Base-by-base conservation (phyloP, 1,284 basidiomycete species). In the Dichomitus squalens region DNA sequence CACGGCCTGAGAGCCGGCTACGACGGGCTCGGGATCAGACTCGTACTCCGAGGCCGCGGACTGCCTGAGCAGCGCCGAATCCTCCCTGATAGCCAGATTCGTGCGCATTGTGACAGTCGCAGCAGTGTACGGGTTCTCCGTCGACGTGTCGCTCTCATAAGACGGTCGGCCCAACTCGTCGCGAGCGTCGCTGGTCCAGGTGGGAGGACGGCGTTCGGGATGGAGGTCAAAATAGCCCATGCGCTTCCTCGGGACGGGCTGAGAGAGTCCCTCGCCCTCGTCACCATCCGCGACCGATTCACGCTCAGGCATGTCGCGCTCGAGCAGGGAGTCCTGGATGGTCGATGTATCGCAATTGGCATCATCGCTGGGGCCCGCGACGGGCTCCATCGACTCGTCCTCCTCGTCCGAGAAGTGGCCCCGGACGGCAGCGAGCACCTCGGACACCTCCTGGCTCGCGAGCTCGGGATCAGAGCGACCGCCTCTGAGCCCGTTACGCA, bases 221-320 rank as follows among this genome's bases (percentile, higher is more conserved):
- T 91, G 88, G 14, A 89, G 65, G 66, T 90, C 88, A 68, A 90
- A 90, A 70, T 90, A 91, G 0, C 86, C 85, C 36, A 84, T 48
- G 16, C 85, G 76, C 39, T 58, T 68, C 64, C 55, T 66, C 14
- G 53, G 53, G 3, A 50, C 21, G 41, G 7, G 48, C 11, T 6
- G 44, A 65, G 60, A 65, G 59, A 62, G 18, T 16, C 72, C 67
- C 9, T 74, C 73, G n/a, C 71, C 72, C 27, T 72, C 69, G n/a
- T 75, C 75, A 21, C 72, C 66, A 23, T 71, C 58, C 34, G 55
- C 46, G 25, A 52, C 53, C 3, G 60, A 65, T n/a, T 66, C 55
- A 23, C 58, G 53, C 23, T 60, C 61, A 7, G 31, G 58, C 3
- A 50, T 51, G 9, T 52, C 56, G 18, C 56, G 61, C 35, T 65